Evolutionary conservation across 2,329 filamentous ascomycete species (phyloP).

Genomic region (Phoma herbarum): DNA sequence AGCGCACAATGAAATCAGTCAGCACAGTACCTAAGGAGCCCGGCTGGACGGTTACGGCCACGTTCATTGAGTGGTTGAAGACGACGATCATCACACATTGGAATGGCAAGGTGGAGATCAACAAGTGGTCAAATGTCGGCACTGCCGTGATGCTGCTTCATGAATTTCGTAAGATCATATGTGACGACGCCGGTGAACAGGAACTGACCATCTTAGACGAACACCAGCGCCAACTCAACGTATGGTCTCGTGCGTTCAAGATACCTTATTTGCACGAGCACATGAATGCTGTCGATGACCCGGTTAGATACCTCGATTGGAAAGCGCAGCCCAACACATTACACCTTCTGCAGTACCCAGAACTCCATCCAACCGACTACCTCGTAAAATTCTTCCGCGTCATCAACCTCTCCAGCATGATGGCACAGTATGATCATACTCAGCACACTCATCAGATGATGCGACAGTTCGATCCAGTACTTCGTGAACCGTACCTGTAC

Average conservation of each 20-base stretch:
- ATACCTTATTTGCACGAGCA: constrained; percentile 79
- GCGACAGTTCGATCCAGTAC: constrained; percentile 34
- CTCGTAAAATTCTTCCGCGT: constrained; percentile 86
- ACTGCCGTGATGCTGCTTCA: constrained; percentile 78
- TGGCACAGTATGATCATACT: constrained; percentile 71
- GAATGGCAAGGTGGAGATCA: constrained; percentile 77
- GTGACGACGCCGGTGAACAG: too few relatives aligned
- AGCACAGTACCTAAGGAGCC: constrained; percentile 36
- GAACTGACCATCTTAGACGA: constrained; percentile 36
- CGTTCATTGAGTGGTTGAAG: constrained; percentile 73
- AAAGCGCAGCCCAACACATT: constrained; percentile 68
- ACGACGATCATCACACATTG: constrained; percentile 80
- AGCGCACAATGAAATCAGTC: constrained; percentile 29
- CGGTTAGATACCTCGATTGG: constrained; percentile 71
- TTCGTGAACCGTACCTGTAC: constrained; percentile 36
- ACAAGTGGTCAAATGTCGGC: constrained; percentile 75
- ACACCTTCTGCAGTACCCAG: constrained; percentile 83
- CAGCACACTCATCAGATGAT: constrained; percentile 42
- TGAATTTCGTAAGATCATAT: constrained; percentile 66
- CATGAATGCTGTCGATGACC: constrained; percentile 77
- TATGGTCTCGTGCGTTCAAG: constrained; percentile 71
- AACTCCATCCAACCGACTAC: constrained; percentile 76
- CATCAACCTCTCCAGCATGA: constrained; percentile 89
- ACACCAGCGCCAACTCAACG: constrained; percentile 52
- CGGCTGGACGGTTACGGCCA: constrained; percentile 48